Base-by-base conservation (phyloP, 306 rosid species). In the Boehmeria nivea region DNA sequence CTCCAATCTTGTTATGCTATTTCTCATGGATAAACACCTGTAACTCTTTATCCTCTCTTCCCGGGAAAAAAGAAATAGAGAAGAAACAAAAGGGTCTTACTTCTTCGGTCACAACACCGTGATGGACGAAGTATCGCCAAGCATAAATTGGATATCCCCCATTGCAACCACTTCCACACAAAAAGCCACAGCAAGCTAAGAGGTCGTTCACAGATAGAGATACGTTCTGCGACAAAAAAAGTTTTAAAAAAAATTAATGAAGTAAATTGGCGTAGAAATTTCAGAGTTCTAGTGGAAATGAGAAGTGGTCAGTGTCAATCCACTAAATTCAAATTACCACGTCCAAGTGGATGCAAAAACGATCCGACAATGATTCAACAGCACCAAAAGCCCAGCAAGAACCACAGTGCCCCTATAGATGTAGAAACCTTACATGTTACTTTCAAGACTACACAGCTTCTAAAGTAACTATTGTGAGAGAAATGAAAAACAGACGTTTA, bases 301-400 rank as follows among this genome's bases (percentile, higher is more conserved):
- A 60, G 37, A 60, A 69, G 16, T 47, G 17, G 23, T 27, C 59
- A 36, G 26, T 56, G 36, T 40, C 27, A 64, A 45, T 50, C 43
- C 14, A 25, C 50, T 17, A 16, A 62, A 59, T 26, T 46, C 48
- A 15, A 53, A 57, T 61, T 65, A 91, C 98, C 88, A 63, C 43
- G 39, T 62, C 72, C 60, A 63, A 84, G 54, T 82, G 85, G 70
- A 87, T 71, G 76, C 98, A 91, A 70, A 91, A 91, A 9, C 98
- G 98, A 72, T 91, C 96, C 42, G 87, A 77, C 23, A 91, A 65
- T 46, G 98, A 70, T 72, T 91, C 98, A 46, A 87, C 98, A 23
- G 98, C 98, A 51, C 84, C 95, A 76, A 87, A 91, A 46, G 98
- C 98, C 98, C 98, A 91, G 69, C 98, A 91, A 64, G 98, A 87